phyloP scores from a whole-genome alignment of 345 rosid species.

The Hevea brasiliensis region DNA sequence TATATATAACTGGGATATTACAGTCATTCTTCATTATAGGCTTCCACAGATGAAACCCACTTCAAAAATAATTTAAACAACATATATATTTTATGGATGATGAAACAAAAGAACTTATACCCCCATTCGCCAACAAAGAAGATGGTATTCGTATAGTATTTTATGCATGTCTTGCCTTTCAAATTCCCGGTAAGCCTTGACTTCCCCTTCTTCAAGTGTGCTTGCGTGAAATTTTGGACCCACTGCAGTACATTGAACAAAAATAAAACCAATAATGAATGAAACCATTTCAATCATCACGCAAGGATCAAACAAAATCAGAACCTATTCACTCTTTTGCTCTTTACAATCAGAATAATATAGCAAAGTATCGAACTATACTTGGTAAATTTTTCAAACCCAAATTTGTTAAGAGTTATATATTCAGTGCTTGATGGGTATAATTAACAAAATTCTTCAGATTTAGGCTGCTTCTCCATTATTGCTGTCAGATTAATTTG shows the following conservation, averaged over 20 bases:
- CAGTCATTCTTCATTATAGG: not conserved
- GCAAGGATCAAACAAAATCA: not conserved
- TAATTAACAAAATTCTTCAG: not conserved
- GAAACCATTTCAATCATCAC: not conserved
- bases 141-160: conserved; percentile 54
- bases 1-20: too few species aligned
- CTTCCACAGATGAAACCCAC: not conserved
- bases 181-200: conserved; percentile 54
- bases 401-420: too few species aligned
- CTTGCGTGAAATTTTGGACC: conserved; percentile 66
- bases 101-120: conserved; percentile 38
- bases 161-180: conserved; percentile 56
- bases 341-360: not conserved
- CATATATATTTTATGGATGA: not conserved
- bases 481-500: not conserved
- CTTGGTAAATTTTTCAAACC: not conserved
- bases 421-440: not conserved
- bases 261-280: not conserved
- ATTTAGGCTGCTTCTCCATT: not conserved
- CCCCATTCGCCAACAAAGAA: conserved; percentile 57
- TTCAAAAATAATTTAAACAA: not conserved
- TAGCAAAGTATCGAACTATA: too few species aligned
- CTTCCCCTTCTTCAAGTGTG: conserved; percentile 52
- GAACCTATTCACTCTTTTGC: not conserved
- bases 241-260: conserved; percentile 41